phyloP scores from a whole-genome alignment of 163 green algal species.

The Chloroidium sp. region DNA sequence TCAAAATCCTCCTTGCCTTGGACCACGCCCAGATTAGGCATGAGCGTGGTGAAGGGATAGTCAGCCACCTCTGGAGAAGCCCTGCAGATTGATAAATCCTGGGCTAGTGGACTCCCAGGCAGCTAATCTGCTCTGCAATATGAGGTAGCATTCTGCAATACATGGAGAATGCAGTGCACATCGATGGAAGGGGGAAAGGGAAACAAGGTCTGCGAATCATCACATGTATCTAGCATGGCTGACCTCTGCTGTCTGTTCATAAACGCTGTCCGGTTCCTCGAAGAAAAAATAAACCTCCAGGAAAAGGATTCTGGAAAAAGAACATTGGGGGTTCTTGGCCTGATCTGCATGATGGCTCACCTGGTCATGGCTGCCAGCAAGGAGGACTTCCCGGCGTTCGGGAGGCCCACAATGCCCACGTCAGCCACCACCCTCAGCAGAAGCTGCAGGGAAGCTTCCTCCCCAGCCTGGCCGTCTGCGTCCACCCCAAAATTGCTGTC shows the following conservation, averaged over 20 bases:
- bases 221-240: too few species aligned
- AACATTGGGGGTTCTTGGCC: neutral
- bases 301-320: neutral
- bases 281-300: neutral
- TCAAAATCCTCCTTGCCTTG: too few species aligned
- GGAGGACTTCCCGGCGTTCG: conserved; percentile 68
- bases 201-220: too few species aligned
- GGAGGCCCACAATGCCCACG: conserved; percentile 73
- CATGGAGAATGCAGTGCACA: neutral
- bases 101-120: too few species aligned
- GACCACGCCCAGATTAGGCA: conserved; percentile 42
- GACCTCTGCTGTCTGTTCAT: neutral
- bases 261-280: neutral
- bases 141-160: neutral
- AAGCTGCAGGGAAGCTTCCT: conserved; percentile 63
- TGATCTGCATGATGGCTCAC: neutral
- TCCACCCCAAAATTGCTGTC: conserved; percentile 58
- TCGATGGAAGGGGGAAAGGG: too few species aligned
- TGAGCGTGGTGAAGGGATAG: conserved; percentile 46
- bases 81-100: conserved; percentile 7
- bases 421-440: conserved; percentile 79
- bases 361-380: conserved; percentile 52
- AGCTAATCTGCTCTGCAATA: too few species aligned
- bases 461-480: conserved; percentile 43
- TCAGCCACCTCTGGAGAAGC: conserved; percentile 25